Evolutionary conservation across 495 filamentous ascomycete genomes (phyloP), one percentile per base, ranked within the genome.

Genomic region (Aspergillus egyptiacus): DNA sequence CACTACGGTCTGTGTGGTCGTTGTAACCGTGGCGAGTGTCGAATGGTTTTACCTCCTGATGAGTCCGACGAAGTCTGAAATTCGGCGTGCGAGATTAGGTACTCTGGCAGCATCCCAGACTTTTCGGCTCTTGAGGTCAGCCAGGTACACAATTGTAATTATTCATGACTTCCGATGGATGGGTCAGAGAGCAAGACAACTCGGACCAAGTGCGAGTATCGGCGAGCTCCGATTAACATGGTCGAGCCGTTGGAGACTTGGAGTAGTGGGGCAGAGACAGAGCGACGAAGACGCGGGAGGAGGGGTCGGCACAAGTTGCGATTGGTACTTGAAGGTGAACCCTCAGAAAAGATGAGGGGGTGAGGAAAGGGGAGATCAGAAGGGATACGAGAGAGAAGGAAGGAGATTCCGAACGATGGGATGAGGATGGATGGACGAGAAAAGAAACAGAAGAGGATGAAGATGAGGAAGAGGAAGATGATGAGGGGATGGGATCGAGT

Each of bases 201-300:
- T 46, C 55, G 49, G 51, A 38, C 40, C 25, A 35, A 17, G n/a
- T 27, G 56, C 58, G 57, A 48, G 25, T 25, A 37, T 58, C 59
- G 62, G 62, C 62, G 62, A 60, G 36, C 59, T 64, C 59, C 59
- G 54, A 59, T 23, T 24, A 40, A 15, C 32, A n/a, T n/a, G n/a
- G n/a, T n/a, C n/a, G 17, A 22, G 11, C 25, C 15, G 24, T 22
- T 20, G 32, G 48, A 11, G 38, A n/a, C 6, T 11, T 18, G 17
- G 48, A 14, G 8, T 20, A 39, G 46, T 34, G 50, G 44, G 43
- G 42, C 28, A 40, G 28, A 22, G 25, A 34, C 24, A 25, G 5
- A 23, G 22, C 19, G 24, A 37, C 40, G 35, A 36, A 34, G 30
- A 23, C 6, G 34, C 15, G 14, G 33, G 43, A 38, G 37, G 23